phyloP scores from a whole-genome alignment of 495 filamentous ascomycete species.

The Sabuloglossum arenarium region DNA sequence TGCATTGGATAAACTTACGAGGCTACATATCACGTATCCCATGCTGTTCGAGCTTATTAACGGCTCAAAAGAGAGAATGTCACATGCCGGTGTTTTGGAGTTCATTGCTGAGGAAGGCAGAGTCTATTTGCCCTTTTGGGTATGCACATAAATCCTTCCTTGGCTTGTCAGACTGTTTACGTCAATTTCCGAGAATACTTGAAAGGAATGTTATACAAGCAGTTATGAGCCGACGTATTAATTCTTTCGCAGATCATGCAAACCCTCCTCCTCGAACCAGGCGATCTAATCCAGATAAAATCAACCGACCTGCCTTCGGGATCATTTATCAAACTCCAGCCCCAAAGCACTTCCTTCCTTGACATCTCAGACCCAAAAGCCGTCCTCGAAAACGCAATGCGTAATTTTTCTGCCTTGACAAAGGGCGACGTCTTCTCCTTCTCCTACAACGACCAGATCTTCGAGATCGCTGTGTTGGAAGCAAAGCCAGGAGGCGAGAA shows the following conservation, averaged over 20 bases:
- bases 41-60: slow-evolving; percentile 93
- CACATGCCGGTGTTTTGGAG: slow-evolving; percentile 87
- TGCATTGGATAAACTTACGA: slow-evolving; percentile 83
- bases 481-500: slow-evolving; percentile 63
- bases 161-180: neutral
- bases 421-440: slow-evolving; percentile 89
- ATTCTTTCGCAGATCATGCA: slow-evolving; percentile 56
- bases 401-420: slow-evolving; percentile 82
- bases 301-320: slow-evolving; percentile 80
- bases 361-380: slow-evolving; percentile 95
- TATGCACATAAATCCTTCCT: slow-evolving; percentile 27
- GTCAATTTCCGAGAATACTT: neutral
- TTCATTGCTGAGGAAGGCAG: slow-evolving; percentile 96
- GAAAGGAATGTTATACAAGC: neutral
- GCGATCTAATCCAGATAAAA: slow-evolving; percentile 86
- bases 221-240: neutral
- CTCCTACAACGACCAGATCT: slow-evolving; percentile 80
- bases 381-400: slow-evolving; percentile 89
- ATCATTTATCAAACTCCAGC: slow-evolving; percentile 84
- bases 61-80: slow-evolving; percentile 51
- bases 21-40: slow-evolving; percentile 93
- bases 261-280: slow-evolving; percentile 67
- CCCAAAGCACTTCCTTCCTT: slow-evolving; percentile 76
- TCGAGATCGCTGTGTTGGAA: slow-evolving; percentile 80
- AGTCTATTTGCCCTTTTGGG: slow-evolving; percentile 90